These are phyloP conservation scores for Tetracladium marchalianum DNA, from an alignment of 495 filamentous ascomycete species.

Conservation along the genomic window DNA sequence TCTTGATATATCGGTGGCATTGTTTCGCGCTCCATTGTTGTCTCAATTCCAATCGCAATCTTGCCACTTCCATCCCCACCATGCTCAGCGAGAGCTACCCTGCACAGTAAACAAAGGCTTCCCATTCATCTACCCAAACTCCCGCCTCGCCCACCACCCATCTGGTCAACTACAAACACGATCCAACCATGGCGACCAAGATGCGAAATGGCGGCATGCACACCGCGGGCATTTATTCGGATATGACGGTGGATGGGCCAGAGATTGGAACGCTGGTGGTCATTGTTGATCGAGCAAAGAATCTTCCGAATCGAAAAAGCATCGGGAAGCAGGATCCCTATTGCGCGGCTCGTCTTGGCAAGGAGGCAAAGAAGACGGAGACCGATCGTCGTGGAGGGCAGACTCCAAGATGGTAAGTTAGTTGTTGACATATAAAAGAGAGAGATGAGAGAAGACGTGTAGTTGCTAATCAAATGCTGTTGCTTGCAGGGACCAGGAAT, in stretches of 20 bases:
- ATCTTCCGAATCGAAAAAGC: conserved; percentile 88
- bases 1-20: no score
- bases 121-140: no score
- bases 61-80: no score
- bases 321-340: conserved; percentile 99
- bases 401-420: conserved; percentile 77
- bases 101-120: no score
- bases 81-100: no score
- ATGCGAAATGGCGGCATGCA: conserved; percentile 44
- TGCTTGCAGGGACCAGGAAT: conserved; percentile 78
- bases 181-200: conserved; percentile 32
- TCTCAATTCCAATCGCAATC: no score
- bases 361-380: conserved; percentile 95
- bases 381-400: conserved; percentile 92
- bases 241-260: conserved; percentile 91
- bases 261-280: conserved; percentile 88
- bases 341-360: conserved; percentile 85
- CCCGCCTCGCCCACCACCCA: no score
- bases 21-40: no score
- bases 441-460: not conserved
- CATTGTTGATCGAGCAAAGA: conserved; percentile 88
- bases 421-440: not conserved
- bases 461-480: conserved; percentile 5
- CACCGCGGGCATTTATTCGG: conserved; percentile 90
- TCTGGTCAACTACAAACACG: not conserved